These are phyloP conservation scores for Trichoderma breve DNA, from an alignment of 2,329 filamentous ascomycete genomes.

Conservation along the genomic window DNA sequence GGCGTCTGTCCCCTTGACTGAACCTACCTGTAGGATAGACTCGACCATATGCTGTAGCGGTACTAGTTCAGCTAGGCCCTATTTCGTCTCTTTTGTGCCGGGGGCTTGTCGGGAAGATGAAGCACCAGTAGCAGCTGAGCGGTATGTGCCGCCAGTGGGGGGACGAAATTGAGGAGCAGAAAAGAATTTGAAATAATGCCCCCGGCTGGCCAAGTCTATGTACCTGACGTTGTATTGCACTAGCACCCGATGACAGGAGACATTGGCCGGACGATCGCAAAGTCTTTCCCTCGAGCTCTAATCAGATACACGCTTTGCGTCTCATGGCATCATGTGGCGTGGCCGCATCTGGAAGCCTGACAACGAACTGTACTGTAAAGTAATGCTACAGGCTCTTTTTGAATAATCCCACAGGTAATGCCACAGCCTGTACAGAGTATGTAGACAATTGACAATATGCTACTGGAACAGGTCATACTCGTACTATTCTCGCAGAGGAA, in stretches of 20 bases:
- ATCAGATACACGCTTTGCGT: background rate
- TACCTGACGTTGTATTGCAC: background rate
- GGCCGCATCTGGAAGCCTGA: background rate
- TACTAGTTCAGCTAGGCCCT: background rate
- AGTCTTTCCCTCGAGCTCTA: slow-evolving; percentile 4
- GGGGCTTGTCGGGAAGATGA: background rate
- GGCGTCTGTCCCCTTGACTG: background rate
- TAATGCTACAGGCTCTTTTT: background rate
- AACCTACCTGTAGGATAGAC: background rate
- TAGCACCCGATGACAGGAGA: background rate
- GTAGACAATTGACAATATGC: background rate
- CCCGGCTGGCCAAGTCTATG: background rate
- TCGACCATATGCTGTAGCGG: background rate
- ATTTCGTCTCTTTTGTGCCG: background rate
- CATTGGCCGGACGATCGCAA: background rate
- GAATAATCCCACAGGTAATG: background rate
- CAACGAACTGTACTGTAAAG: background rate
- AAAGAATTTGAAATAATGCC: slow-evolving; percentile 5
- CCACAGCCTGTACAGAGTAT: background rate
- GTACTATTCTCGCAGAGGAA: background rate
- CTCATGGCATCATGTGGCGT: background rate
- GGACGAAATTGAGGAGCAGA: background rate
- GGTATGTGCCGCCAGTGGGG: background rate
- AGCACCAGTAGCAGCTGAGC: background rate
- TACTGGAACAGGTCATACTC: background rate